Evolutionary conservation across 768 basidiomycete genomes (phyloP).

Genomic region (Boletus rex-veris): DNA sequence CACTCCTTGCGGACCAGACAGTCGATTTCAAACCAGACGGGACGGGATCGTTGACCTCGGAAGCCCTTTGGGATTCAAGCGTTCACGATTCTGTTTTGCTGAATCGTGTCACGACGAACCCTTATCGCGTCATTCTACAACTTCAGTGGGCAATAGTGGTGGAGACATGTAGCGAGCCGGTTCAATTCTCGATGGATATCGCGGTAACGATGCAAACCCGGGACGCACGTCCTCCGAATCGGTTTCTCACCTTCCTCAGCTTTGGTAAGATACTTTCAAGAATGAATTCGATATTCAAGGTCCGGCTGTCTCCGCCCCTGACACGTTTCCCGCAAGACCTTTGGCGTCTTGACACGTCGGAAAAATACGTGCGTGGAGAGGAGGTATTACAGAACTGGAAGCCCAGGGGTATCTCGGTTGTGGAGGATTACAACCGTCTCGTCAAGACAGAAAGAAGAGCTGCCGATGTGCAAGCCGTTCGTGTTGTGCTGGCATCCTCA

Average conservation of each 20-base stretch:
- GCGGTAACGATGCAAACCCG: slow-evolving; percentile 80
- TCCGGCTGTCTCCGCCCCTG: slow-evolving; percentile 77
- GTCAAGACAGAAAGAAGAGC: slow-evolving; percentile 67
- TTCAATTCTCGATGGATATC: slow-evolving; percentile 86
- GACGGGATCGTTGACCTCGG: slow-evolving; percentile 63
- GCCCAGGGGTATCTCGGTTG: slow-evolving; percentile 81
- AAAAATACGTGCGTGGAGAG: slow-evolving; percentile 93
- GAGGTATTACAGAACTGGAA: slow-evolving; percentile 81
- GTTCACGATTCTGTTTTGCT: slow-evolving; percentile 82
- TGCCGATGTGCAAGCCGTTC: slow-evolving; percentile 88
- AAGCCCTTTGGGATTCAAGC: slow-evolving; percentile 91
- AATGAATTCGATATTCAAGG: slow-evolving; percentile 78
- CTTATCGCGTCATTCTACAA: slow-evolving; percentile 78
- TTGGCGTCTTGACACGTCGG: slow-evolving; percentile 92
- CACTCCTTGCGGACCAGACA: slow-evolving; percentile 65
- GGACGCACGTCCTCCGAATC: slow-evolving; percentile 81
- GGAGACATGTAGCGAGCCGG: slow-evolving; percentile 80
- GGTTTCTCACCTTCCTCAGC: slow-evolving; percentile 71
- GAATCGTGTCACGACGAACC: slow-evolving; percentile 76
- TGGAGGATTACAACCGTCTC: slow-evolving; percentile 81
- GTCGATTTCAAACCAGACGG: slow-evolving; percentile 84
- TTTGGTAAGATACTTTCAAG: slow-evolving; percentile 74
- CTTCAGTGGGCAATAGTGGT: slow-evolving; percentile 75
- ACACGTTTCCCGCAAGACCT: slow-evolving; percentile 86
- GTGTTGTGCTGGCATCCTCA: slow-evolving; percentile 64